Evolutionary conservation across 1,284 basidiomycete genomes (phyloP).

Genomic region (Sphaerobolus stellatus): DNA sequence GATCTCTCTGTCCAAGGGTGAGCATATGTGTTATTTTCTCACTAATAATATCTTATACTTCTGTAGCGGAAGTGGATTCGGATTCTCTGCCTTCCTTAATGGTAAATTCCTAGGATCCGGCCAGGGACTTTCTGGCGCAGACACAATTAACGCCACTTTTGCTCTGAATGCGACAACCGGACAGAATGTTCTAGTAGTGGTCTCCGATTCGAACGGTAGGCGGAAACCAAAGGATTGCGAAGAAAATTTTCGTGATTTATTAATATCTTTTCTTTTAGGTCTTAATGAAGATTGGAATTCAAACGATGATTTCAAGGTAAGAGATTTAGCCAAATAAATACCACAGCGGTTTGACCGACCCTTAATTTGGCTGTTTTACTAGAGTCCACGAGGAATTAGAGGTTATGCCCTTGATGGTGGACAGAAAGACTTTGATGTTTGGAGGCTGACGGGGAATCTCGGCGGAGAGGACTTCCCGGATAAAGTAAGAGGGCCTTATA

Average conservation of each 20-base stretch:
- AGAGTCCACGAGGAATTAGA: conserved; percentile 66
- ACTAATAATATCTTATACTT: not conserved
- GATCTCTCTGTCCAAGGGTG: conserved; percentile 44
- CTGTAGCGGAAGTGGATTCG: conserved; percentile 42
- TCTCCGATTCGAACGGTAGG: conserved; percentile 33
- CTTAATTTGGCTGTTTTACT: not conserved
- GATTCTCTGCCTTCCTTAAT: conserved; percentile 47
- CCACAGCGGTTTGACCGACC: not conserved
- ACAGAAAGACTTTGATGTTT: conserved; percentile 60
- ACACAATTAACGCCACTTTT: conserved; percentile 28
- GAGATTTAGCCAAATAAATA: conserved; percentile 19
- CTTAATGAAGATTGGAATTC: conserved; percentile 24
- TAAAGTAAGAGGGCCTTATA: conserved; percentile 64
- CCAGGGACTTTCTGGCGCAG: conserved; percentile 29
- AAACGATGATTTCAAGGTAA: conserved; percentile 26
- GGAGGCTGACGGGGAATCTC: conserved; percentile 81
- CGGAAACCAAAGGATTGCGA: not conserved
- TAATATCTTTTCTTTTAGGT: too few relatives aligned
- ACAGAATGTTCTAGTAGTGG: conserved; percentile 36
- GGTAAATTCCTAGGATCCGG: conserved; percentile 43
- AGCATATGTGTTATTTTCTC: conserved; percentile 4
- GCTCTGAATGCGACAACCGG: conserved; percentile 25
- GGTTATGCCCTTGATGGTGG: conserved; percentile 46
- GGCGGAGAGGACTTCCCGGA: conserved; percentile 80
- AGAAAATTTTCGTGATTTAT: not conserved